These are phyloP conservation scores for Pterocarpus santalinus DNA, from an alignment of 306 rosid species.

Conservation along the genomic window DNA sequence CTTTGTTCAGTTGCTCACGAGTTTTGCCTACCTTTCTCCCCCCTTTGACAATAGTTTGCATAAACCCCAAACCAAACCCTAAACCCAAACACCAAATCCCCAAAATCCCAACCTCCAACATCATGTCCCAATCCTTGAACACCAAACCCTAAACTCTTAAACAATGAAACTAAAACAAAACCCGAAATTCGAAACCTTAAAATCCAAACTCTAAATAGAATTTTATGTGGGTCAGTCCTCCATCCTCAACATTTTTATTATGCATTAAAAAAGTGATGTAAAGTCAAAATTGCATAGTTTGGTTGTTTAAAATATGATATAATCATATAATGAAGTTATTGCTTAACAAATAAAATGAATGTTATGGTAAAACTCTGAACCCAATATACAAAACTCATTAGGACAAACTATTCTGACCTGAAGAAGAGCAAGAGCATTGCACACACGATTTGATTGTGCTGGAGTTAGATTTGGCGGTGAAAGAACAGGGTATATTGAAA, in stretches of 20 bases:
- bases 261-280: neutral
- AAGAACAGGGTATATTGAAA: conserved; percentile 92
- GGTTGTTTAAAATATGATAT: conserved; percentile 17
- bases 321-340: conserved; percentile 29
- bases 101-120: neutral
- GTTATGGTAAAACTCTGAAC: conserved; percentile 28
- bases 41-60: conserved; percentile 5
- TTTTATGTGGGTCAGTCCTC: conserved; percentile 26
- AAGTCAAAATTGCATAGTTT: conserved; percentile 16
- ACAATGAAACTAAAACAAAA: too few relatives aligned
- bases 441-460: conserved; percentile 90
- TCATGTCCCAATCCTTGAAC: neutral
- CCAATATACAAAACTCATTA: conserved; percentile 16
- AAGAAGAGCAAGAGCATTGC: conserved; percentile 98
- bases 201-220: neutral
- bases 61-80: neutral
- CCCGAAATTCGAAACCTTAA: neutral
- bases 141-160: neutral
- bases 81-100: neutral
- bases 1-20: neutral
- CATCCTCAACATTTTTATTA: conserved; percentile 9
- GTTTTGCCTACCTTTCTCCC: neutral
- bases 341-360: conserved; percentile 29
- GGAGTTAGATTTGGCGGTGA: conserved; percentile 96
- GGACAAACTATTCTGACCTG: conserved; percentile 66